Percentiles rank a stretch among this genome's conserved stretches.
phyloP scores from a whole-genome alignment of 2,329 filamentous ascomycete genomes.

The Juglanconis oblonga region DNA sequence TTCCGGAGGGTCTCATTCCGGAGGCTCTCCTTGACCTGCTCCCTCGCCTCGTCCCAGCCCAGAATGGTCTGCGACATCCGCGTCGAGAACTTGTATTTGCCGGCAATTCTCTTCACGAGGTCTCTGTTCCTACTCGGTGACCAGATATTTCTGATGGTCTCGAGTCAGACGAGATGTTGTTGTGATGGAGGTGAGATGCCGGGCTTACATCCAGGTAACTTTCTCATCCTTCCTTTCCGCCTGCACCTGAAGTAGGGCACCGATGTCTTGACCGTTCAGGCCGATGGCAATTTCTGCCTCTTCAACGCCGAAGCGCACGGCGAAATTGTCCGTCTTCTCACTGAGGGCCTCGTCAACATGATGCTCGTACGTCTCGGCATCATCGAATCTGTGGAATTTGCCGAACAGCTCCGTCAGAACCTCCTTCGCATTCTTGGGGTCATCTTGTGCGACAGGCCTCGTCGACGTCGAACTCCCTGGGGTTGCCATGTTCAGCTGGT shows the following conservation, averaged over 20 bases:
- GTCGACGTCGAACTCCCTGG: constrained; percentile 2
- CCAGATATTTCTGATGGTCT: constrained; percentile 61
- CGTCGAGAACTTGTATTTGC: constrained; percentile 65
- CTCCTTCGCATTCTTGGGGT: constrained; percentile 4
- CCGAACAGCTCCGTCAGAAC: constrained; percentile 8
- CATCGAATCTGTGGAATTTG: constrained; percentile 54
- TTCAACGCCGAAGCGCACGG: constrained; percentile 61
- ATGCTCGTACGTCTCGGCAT: constrained; percentile 40
- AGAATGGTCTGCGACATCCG: constrained; percentile 61
- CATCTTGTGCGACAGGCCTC: neutral
- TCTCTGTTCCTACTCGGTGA: constrained; percentile 58
- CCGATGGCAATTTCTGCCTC: constrained; percentile 55
- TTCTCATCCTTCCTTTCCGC: constrained; percentile 32
- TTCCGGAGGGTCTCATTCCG: neutral
- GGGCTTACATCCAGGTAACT: constrained; percentile 69
- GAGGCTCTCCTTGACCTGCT: constrained; percentile 10
- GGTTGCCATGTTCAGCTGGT: constrained; percentile 12
- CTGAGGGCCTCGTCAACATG: constrained; percentile 40
- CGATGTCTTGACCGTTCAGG: constrained; percentile 41
- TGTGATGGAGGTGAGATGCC: neutral
- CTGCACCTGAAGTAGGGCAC: constrained; percentile 32
- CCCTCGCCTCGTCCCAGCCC: constrained; percentile 35
- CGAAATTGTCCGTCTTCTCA: constrained; percentile 52
- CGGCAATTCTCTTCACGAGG: constrained; percentile 52
- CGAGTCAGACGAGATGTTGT: constrained; percentile 12